A percentile compares a stretch with the other conserved stretches of the same genome.
Conservation (phyloP, 169 alveolate species). For the Cryptosporidium ryanae region DNA sequence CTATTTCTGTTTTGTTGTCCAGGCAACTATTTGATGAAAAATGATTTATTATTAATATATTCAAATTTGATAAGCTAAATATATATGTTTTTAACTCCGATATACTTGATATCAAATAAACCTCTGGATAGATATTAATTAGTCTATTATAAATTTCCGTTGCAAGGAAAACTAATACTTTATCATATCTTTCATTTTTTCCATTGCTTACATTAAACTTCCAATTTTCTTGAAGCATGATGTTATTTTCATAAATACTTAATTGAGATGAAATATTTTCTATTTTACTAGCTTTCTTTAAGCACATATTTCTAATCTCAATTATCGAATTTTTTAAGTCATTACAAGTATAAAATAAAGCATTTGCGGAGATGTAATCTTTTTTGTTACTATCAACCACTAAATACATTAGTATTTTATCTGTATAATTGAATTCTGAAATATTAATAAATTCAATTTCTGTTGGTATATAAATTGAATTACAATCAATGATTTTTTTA, state of each 20-base stretch:
- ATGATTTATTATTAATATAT: constrained; percentile 15
- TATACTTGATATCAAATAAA: background rate
- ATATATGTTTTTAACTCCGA: background rate
- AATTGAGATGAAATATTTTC: no score
- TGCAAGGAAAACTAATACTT: background rate
- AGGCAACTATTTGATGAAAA: background rate
- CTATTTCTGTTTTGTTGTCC: background rate
- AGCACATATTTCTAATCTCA: constrained; percentile 30
- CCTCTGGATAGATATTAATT: background rate
- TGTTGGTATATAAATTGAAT: constrained; percentile 20
- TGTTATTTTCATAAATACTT: constrained; percentile 1
- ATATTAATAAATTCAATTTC: constrained; percentile 3
- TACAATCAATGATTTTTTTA: background rate
- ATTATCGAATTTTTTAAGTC: constrained; percentile 2
- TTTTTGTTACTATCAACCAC: background rate
- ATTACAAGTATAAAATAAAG: constrained; percentile 18
- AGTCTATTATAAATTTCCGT: constrained; percentile 7
- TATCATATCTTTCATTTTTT: constrained; percentile 6
- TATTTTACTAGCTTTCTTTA: no score
- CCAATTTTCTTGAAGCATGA: constrained; percentile 36
- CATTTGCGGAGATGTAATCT: constrained; percentile 14
- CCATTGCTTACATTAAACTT: background rate
- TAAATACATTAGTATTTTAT: background rate
- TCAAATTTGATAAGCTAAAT: constrained; percentile 8
- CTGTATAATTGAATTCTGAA: background rate